phyloP scores from a whole-genome alignment of 176 grass and related monocot species.

The Triticum dicoccoides region DNA sequence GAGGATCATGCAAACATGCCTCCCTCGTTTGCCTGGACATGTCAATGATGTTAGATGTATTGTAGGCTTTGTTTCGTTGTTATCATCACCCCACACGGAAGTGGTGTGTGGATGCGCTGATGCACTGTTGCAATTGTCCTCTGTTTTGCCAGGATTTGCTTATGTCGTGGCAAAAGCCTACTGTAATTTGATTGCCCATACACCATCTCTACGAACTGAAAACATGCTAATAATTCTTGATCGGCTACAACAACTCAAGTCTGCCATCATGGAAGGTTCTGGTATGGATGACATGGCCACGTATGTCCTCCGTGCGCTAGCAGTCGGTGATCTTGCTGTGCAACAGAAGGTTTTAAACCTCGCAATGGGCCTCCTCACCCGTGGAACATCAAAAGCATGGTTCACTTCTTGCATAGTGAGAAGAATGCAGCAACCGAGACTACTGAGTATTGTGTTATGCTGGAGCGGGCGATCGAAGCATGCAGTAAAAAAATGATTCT shows the following conservation, averaged over 20 bases:
- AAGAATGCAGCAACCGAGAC: background rate
- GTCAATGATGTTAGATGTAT: background rate
- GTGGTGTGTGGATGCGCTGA: background rate
- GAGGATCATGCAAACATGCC: background rate
- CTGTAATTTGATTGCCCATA: background rate
- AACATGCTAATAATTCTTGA: background rate
- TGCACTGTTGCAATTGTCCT: background rate
- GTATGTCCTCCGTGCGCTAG: background rate
- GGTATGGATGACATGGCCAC: background rate
- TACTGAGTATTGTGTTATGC: background rate
- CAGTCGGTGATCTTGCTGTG: background rate
- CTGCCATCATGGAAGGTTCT: background rate
- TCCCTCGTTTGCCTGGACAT: background rate
- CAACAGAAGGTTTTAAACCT: constrained; percentile 5
- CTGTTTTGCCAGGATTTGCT: background rate
- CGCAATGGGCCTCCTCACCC: constrained; percentile 5
- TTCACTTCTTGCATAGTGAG: background rate
- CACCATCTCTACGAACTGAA: background rate
- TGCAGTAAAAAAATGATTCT: background rate
- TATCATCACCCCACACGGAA: background rate
- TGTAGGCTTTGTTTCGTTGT: background rate
- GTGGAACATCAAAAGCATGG: background rate
- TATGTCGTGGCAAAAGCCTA: background rate
- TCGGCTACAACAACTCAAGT: background rate
- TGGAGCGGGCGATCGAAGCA: background rate